phyloP scores from a whole-genome alignment of 1,284 basidiomycete genomes.

The Malassezia slooffiae region DNA sequence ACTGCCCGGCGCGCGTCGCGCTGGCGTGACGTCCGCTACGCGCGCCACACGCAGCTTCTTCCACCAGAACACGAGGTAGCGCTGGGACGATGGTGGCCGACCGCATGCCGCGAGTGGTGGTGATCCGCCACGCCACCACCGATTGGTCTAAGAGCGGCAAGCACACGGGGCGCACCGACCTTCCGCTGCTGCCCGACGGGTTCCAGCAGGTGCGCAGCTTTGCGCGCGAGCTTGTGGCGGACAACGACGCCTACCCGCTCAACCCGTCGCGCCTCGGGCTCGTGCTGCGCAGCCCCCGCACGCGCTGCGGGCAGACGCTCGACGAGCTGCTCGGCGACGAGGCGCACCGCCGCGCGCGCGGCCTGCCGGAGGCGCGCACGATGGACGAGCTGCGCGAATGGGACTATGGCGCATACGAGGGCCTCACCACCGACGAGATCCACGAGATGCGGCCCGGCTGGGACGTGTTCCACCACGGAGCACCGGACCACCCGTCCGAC shows the following conservation, averaged over 20 bases:
- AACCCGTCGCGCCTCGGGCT: slow-evolving; percentile 36
- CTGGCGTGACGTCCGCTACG: too few species aligned
- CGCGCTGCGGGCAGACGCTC: slow-evolving; percentile 30
- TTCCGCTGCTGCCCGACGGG: slow-evolving; percentile 37
- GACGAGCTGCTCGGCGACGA: slow-evolving; percentile 32
- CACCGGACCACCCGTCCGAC: slow-evolving; percentile 27
- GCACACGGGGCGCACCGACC: slow-evolving; percentile 42
- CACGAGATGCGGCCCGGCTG: slow-evolving; percentile 28
- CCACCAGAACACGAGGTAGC: too few species aligned
- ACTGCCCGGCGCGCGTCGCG: too few species aligned
- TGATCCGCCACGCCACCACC: slow-evolving; percentile 43
- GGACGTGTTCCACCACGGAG: slow-evolving; percentile 42
- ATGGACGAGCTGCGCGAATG: slow-evolving; percentile 39
- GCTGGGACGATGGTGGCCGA: too few species aligned
- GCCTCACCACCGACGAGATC: slow-evolving; percentile 29
- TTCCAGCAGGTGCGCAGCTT: slow-evolving; percentile 32
- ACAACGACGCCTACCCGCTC: too few species aligned
- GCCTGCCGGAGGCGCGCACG: slow-evolving; percentile 22
- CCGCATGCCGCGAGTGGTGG: slow-evolving; percentile 39
- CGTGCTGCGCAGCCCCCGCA: slow-evolving; percentile 25
- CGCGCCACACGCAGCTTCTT: too few species aligned
- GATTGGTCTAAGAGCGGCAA: slow-evolving; percentile 42
- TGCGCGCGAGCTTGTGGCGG: slow-evolving; percentile 30
- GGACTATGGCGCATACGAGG: slow-evolving; percentile 46
- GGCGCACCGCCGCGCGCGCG: slow-evolving; percentile 12